Evolutionary conservation across 345 rosid genomes (phyloP).

Genomic region (Durio zibethinus): DNA sequence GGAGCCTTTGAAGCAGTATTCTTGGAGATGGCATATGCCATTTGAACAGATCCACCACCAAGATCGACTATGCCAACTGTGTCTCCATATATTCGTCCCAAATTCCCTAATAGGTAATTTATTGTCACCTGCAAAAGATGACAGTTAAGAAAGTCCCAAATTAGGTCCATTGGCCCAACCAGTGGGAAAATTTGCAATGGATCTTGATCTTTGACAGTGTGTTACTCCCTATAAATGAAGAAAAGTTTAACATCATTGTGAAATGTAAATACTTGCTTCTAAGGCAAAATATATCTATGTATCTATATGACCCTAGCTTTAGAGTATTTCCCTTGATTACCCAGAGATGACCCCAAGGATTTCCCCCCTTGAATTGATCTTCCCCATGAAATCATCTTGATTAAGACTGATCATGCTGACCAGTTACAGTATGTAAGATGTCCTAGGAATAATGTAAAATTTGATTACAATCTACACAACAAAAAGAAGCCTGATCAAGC

Average conservation of each 20-base stretch:
- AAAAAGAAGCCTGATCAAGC: neutral
- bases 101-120: slow-evolving; percentile 73
- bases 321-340: neutral
- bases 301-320: neutral
- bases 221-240: neutral
- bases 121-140: slow-evolving; percentile 73
- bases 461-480: neutral
- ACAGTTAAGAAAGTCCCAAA: neutral
- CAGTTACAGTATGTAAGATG: neutral
- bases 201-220: neutral
- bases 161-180: neutral
- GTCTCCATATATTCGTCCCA: slow-evolving; percentile 65
- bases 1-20: slow-evolving; percentile 79
- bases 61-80: slow-evolving; percentile 98
- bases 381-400: neutral
- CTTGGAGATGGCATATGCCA: slow-evolving; percentile 95
- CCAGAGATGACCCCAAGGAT: neutral
- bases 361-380: neutral
- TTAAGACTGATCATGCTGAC: neutral
- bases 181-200: neutral
- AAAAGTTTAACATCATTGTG: neutral
- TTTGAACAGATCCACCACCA: slow-evolving; percentile 99
- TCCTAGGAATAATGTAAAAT: neutral
- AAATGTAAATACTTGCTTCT: neutral
- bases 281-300: neutral